phyloP scores from a whole-genome alignment of 2,329 filamentous ascomycete species.

The Venturia asperata region DNA sequence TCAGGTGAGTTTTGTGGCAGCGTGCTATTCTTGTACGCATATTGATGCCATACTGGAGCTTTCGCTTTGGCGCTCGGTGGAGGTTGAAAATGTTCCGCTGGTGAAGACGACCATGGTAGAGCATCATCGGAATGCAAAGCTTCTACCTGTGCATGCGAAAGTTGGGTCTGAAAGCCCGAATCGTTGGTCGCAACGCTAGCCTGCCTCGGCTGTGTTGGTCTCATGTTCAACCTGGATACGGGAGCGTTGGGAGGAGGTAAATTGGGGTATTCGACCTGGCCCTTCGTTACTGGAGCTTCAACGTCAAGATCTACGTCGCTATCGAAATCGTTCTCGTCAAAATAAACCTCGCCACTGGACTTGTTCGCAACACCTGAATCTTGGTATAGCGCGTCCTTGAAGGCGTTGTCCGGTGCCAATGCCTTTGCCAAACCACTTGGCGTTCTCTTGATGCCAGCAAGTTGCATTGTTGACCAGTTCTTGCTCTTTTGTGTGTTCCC shows the following conservation, averaged over 20 bases:
- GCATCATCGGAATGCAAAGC: constrained; percentile 14
- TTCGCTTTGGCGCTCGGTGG: constrained; percentile 24
- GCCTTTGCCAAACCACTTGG: constrained; percentile 42
- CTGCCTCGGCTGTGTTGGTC: constrained; percentile 7
- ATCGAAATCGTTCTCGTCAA: constrained; percentile 78
- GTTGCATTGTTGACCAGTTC: not conserved
- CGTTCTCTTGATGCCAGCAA: constrained; percentile 37
- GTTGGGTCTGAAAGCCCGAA: constrained; percentile 6
- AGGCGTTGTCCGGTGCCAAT: constrained; percentile 32
- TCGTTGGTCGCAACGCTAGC: not conserved
- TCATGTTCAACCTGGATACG: constrained; percentile 10
- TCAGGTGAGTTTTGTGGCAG: not conserved
- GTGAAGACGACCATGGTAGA: constrained; percentile 27
- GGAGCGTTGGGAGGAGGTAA: constrained; percentile 1
- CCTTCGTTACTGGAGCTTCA: constrained; percentile 50
- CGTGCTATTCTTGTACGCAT: constrained; percentile 16
- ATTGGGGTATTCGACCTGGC: constrained; percentile 35
- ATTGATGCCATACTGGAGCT: constrained; percentile 20
- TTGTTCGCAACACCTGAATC: constrained; percentile 27
- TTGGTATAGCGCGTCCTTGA: constrained; percentile 25
- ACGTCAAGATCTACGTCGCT: constrained; percentile 73
- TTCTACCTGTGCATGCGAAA: constrained; percentile 5
- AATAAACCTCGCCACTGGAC: constrained; percentile 49
- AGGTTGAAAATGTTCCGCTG: constrained; percentile 35
- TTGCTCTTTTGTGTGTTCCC: constrained; percentile 1